Conservation (phyloP, 768 basidiomycete genomes). For the Lyophyllum shimeji region DNA sequence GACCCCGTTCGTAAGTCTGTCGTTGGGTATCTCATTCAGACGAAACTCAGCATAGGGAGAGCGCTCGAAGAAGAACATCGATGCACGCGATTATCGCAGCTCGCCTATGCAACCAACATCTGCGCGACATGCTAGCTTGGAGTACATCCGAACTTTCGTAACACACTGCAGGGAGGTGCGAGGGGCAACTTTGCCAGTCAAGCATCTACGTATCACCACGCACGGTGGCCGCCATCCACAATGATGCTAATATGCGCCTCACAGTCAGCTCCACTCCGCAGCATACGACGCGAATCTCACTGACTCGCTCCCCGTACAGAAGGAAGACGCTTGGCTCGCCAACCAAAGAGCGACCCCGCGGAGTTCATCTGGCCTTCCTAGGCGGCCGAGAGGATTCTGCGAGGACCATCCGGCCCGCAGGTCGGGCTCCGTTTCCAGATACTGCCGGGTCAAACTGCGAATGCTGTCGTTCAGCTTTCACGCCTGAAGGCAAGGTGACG, state of each 20-base stretch:
- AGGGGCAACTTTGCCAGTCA: too few relatives aligned
- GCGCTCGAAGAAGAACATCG: too few relatives aligned
- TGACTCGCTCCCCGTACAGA: conserved; percentile 11
- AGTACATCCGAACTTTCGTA: too few relatives aligned
- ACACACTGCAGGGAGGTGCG: too few relatives aligned
- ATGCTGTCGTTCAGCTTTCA: not conserved
- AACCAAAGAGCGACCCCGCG: conserved; percentile 43
- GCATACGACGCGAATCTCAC: not conserved
- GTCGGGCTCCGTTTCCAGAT: conserved; percentile 53
- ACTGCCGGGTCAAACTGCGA: conserved; percentile 58
- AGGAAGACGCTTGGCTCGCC: conserved; percentile 4
- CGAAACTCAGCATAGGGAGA: too few relatives aligned
- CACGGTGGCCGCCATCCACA: conserved; percentile 7
- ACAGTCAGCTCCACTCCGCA: not conserved
- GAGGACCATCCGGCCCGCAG: conserved; percentile 55
- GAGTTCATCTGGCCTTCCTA: conserved; percentile 69
- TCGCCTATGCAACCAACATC: too few relatives aligned
- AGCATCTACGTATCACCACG: not conserved
- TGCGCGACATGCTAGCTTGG: too few relatives aligned
- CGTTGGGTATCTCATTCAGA: too few relatives aligned
- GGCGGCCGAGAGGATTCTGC: conserved; percentile 62
- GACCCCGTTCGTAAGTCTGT: too few relatives aligned
- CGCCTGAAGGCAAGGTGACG: conserved; percentile 2
- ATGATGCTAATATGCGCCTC: not conserved
- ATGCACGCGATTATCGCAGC: too few relatives aligned